Evolutionary conservation across 2,329 filamentous ascomycete genomes (phyloP), one percentile per base, ranked within the genome.

Genomic region (Penicillium rolfsii): DNA sequence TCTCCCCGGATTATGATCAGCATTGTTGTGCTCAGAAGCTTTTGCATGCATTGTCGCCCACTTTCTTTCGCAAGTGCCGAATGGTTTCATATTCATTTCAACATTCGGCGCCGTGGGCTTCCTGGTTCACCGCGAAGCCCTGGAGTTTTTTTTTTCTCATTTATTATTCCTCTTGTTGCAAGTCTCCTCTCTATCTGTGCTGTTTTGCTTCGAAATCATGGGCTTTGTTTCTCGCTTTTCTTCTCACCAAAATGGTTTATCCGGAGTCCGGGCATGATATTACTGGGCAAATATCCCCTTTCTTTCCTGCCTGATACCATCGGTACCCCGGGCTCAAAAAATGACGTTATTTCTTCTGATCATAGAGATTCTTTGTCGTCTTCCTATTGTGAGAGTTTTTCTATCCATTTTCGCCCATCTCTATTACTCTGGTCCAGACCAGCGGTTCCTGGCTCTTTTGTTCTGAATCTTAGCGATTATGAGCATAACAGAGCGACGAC

Each of bases 201-300:
- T 65, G 60, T 66, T 65, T 65, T 71, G 68, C 58, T 46, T 56
- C 53, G 28, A 46, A 65, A 56, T 69, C 65, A 68, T 66, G 68
- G 71, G 70, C 65, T 67, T 54, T 57, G n/a, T 59, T 54, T 16
- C 8, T 28, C 26, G 28, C 16, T 52, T 38, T 53, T 22, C 26
- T 26, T 33, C 67, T 65, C 68, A 60, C 52, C 56, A 72, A 74
- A 75, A 73, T 64, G 69, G 68, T 67, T 36, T 36, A 43, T 53
- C 53, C 60, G 74, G 74, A 74, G 73, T 76, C 71, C 69, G 67
- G 72, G 59, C 70, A 71, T 75, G 68, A 63, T 70, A 71, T 73
- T 71, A 67, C 67, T 68, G 68, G 70, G 71, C 70, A 71, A 66
- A 70, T 67, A 71, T 55, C 33, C 54, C 52, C 60, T 52, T 26